phyloP scores from a whole-genome alignment of 2,329 filamentous ascomycete species.

The Talaromyces marneffei region DNA sequence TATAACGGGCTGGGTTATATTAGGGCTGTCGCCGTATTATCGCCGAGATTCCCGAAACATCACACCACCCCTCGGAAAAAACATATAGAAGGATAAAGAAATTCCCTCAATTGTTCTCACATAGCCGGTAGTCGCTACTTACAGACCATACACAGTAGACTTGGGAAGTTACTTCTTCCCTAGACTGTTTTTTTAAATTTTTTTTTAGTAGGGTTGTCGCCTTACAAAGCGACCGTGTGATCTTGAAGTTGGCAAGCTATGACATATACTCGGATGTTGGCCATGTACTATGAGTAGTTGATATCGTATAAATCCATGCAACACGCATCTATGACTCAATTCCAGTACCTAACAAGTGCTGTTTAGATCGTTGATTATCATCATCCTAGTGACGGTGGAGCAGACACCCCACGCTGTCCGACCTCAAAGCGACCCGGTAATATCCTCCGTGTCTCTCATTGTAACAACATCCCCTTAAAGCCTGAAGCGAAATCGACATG shows the following conservation, averaged over 20 bases:
- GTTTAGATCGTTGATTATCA: not conserved
- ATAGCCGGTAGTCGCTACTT: not conserved
- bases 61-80: conserved; percentile 8
- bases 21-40: conserved; percentile 9
- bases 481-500: not conserved
- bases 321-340: not conserved
- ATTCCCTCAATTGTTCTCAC: conserved; percentile 1
- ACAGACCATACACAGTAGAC: not conserved
- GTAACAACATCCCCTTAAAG: not conserved
- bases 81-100: not conserved
- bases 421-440: not conserved
- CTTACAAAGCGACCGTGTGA: conserved; percentile 1
- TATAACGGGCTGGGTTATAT: not conserved
- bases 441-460: not conserved
- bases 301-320: conserved; percentile 4
- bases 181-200: not conserved
- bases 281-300: not conserved
- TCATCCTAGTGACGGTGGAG: not conserved
- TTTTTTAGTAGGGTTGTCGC: not conserved
- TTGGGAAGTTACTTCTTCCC: not conserved
- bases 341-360: too few species aligned
- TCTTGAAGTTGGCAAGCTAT: not conserved
- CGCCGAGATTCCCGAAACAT: conserved; percentile 15
- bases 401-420: not conserved
- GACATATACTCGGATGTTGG: not conserved